Conservation (phyloP, 129 eudicot species). For the Flaveria bidentis region DNA sequence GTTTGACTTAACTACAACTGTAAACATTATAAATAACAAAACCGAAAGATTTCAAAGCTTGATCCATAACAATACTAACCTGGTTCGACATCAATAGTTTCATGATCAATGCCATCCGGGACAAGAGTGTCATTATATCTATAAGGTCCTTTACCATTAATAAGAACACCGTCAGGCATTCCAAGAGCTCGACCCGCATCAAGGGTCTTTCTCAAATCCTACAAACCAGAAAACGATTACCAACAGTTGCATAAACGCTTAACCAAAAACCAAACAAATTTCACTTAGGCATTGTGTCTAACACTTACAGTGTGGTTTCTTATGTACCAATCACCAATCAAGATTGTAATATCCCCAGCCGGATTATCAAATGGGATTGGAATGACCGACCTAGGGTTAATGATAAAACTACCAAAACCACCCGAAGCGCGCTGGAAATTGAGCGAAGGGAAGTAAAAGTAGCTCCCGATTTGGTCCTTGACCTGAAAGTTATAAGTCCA, state of each 20-base stretch:
- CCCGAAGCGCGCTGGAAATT: conserved; percentile 63
- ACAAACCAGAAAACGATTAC: not conserved
- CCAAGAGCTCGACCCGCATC: conserved; percentile 61
- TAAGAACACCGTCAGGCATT: conserved; percentile 68
- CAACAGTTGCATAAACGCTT: not conserved
- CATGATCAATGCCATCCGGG: conserved; percentile 64
- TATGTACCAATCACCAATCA: conserved; percentile 80
- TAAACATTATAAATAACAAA: not conserved
- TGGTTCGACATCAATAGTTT: conserved; percentile 55
- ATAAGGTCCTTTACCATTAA: conserved; percentile 62
- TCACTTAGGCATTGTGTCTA: not conserved
- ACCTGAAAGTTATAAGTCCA: conserved; percentile 71
- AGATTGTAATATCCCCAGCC: conserved; percentile 51
- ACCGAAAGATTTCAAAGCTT: not conserved
- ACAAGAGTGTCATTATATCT: conserved; percentile 63
- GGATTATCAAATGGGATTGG: conserved; percentile 70
- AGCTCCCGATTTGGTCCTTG: conserved; percentile 74
- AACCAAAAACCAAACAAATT: not conserved
- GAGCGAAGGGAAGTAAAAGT: conserved; percentile 72
- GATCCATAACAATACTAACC: conserved; percentile 30
- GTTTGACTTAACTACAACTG: not conserved
- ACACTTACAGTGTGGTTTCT: conserved; percentile 68
- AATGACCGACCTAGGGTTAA: conserved; percentile 52
- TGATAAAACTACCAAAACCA: conserved; percentile 51
- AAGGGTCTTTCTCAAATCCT: conserved; percentile 61